Evolutionary conservation across 345 rosid genomes (phyloP).

Genomic region (Brassica carinata): DNA sequence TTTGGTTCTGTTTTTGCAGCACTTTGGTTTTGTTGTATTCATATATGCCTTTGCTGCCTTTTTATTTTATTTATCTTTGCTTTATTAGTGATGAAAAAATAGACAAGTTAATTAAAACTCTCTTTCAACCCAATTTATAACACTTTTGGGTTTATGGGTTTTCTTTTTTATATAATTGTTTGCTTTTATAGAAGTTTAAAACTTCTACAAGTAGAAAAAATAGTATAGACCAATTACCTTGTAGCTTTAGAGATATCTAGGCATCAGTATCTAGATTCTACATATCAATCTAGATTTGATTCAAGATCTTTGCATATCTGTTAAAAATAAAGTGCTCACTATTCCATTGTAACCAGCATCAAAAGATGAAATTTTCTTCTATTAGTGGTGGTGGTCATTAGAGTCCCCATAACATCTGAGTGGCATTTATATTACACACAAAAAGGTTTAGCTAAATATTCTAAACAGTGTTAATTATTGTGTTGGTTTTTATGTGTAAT

Average conservation of each 20-base stretch:
- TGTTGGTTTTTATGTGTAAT: neutral
- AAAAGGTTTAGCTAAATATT: neutral
- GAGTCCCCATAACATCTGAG: conserved; percentile 9
- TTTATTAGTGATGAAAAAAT: neutral
- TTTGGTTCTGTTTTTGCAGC: conserved; percentile 17
- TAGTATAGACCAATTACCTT: neutral
- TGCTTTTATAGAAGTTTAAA: neutral
- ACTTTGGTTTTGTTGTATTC: conserved; percentile 22
- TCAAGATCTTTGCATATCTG: conserved; percentile 10
- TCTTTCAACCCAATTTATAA: neutral
- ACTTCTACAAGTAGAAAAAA: neutral
- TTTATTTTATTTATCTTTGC: neutral
- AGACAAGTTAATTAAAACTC: neutral
- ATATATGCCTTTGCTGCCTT: conserved; percentile 10
- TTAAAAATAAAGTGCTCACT: conserved; percentile 6
- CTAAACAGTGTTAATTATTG: neutral
- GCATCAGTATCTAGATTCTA: conserved; percentile 10
- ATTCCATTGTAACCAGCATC: neutral
- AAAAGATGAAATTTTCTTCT: neutral
- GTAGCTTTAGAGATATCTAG: neutral
- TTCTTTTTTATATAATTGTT: neutral
- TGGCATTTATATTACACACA: neutral
- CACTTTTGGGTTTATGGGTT: neutral
- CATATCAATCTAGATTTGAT: conserved; percentile 17
- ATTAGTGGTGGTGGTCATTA: conserved; percentile 10